phyloP scores from a whole-genome alignment of 441 rosid genomes.

The Arabidopsis lyrata region DNA sequence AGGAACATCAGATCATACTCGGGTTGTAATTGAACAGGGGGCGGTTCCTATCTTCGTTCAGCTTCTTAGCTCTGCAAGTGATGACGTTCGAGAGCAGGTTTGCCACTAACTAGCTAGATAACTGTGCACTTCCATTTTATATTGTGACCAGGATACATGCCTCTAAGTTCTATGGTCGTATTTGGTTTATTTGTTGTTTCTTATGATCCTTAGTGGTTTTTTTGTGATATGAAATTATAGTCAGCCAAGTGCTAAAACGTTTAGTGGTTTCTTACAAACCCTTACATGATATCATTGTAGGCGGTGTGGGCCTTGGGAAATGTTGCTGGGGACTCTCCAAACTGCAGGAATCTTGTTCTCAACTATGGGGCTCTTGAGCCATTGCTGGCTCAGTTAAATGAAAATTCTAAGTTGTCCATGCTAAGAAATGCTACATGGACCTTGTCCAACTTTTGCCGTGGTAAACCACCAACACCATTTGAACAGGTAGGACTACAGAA shows the following conservation, averaged over 20 bases:
- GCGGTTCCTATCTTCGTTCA: slow-evolving; percentile 70
- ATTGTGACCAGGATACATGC: slow-evolving; percentile 1
- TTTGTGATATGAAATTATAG: background rate
- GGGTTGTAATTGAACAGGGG: slow-evolving; percentile 63
- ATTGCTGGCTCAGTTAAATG: slow-evolving; percentile 57
- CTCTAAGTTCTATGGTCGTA: slow-evolving; percentile 13
- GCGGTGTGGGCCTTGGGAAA: slow-evolving; percentile 74
- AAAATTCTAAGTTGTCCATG: slow-evolving; percentile 58
- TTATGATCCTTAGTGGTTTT: background rate
- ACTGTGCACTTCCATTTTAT: slow-evolving; percentile 4
- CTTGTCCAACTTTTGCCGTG: slow-evolving; percentile 67
- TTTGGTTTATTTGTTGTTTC: slow-evolving; percentile 17
- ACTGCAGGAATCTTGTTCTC: slow-evolving; percentile 64
- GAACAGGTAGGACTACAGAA: slow-evolving; percentile 49
- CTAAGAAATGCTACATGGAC: slow-evolving; percentile 72
- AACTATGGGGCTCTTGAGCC: slow-evolving; percentile 57
- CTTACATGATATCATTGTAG: slow-evolving; percentile 33
- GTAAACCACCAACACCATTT: slow-evolving; percentile 66
- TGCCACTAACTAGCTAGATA: slow-evolving; percentile 29
- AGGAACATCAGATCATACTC: slow-evolving; percentile 67
- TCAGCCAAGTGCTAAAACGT: slow-evolving; percentile 16
- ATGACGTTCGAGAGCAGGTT: slow-evolving; percentile 74
- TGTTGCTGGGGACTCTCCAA: slow-evolving; percentile 69
- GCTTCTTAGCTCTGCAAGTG: slow-evolving; percentile 60
- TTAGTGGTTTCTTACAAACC: slow-evolving; percentile 19